Evolutionary conservation across 1,284 basidiomycete genomes (phyloP).

Genomic region (Anthracocystis walkeri): DNA sequence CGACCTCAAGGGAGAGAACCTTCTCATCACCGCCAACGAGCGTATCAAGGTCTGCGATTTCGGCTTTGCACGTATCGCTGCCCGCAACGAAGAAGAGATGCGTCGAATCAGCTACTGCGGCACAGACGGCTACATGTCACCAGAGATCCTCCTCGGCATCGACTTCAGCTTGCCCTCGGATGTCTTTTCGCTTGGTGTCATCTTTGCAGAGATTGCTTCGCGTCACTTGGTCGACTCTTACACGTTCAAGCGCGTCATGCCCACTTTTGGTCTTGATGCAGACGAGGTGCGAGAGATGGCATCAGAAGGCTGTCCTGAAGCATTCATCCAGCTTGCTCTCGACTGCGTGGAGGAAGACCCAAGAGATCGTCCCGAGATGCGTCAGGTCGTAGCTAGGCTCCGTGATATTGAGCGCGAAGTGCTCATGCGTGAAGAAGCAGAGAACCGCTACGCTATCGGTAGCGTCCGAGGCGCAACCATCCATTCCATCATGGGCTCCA

Average conservation of each 20-base stretch:
- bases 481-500: constrained; percentile 55
- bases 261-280: constrained; percentile 79
- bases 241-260: constrained; percentile 55
- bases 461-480: constrained; percentile 71
- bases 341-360: constrained; percentile 83
- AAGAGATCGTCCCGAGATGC: constrained; percentile 79
- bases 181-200: constrained; percentile 92
- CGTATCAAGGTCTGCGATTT: constrained; percentile 97
- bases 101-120: constrained; percentile 94
- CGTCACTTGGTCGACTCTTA: constrained; percentile 82
- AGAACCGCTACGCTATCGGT: constrained; percentile 76
- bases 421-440: constrained; percentile 51
- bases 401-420: constrained; percentile 82
- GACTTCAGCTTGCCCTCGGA: constrained; percentile 94
- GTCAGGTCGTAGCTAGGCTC: constrained; percentile 80
- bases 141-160: constrained; percentile 90
- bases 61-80: constrained; percentile 89
- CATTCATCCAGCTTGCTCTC: constrained; percentile 81
- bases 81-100: constrained; percentile 88
- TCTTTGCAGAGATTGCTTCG: constrained; percentile 90
- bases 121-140: constrained; percentile 79
- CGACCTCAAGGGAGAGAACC: constrained; percentile 95
- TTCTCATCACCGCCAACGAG: constrained; percentile 91
- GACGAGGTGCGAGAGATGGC: constrained; percentile 80
- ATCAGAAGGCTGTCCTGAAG: constrained; percentile 81